Evolutionary conservation across 148 eudicot genomes (phyloP).

Genomic region (Dianthus caryophyllus): DNA sequence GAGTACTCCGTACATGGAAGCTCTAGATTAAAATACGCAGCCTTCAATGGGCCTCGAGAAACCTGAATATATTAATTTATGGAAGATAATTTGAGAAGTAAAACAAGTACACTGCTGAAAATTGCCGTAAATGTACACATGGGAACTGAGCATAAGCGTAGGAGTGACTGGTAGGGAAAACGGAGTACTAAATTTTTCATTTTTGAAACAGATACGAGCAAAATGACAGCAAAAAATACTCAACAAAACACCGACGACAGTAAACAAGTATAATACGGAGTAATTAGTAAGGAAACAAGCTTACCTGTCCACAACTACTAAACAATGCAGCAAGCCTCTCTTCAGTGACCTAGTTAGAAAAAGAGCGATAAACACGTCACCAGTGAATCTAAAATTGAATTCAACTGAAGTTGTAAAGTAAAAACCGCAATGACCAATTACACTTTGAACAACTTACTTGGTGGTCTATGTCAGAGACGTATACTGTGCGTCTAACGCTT

Average conservation of each 20-base stretch:
- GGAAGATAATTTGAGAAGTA: no score
- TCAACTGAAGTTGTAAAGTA: neutral
- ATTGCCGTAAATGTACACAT: no score
- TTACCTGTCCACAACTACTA: conserved; percentile 76
- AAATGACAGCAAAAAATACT: neutral
- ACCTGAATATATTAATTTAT: no score
- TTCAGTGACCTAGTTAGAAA: conserved; percentile 63
- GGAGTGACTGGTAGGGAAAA: neutral
- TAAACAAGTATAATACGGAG: neutral
- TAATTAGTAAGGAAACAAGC: neutral
- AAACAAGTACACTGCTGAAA: no score
- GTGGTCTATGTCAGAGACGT: conserved; percentile 84
- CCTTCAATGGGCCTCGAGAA: no score
- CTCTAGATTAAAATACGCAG: no score
- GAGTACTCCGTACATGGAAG: no score
- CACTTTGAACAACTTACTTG: conserved; percentile 43
- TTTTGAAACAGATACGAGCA: neutral
- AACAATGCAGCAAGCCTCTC: conserved; percentile 87
- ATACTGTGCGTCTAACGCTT: conserved; percentile 82
- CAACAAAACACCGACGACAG: conserved; percentile 1
- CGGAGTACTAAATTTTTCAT: neutral
- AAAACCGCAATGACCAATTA: neutral
- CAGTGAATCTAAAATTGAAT: neutral
- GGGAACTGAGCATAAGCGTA: neutral
- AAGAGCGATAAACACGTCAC: conserved; percentile 11